Evolutionary conservation across 2,329 filamentous ascomycete genomes (phyloP).

Genomic region (Geoglossum cookeanum): DNA sequence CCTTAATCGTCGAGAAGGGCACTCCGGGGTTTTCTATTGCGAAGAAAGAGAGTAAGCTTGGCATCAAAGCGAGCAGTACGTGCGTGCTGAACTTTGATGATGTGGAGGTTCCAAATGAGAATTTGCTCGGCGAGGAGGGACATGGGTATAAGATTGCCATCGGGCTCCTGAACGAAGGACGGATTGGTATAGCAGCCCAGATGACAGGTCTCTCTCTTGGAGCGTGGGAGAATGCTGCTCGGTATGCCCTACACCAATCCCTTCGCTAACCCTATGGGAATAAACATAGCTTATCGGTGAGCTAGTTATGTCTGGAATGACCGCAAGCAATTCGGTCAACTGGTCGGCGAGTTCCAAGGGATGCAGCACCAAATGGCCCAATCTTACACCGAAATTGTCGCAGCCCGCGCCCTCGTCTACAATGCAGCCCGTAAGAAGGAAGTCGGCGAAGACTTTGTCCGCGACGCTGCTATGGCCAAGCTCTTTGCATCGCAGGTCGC

Average conservation of each 20-base stretch:
- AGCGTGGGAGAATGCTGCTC: constrained; percentile 84
- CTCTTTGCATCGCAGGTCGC: constrained; percentile 87
- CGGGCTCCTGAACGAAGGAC: constrained; percentile 78
- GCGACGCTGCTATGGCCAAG: constrained; percentile 96
- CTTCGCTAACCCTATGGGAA: background rate
- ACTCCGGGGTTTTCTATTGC: constrained; percentile 81
- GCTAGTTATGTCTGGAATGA: constrained; percentile 87
- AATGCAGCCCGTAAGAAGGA: constrained; percentile 98
- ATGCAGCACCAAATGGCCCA: constrained; percentile 99
- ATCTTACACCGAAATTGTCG: constrained; percentile 81
- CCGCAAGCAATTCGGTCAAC: constrained; percentile 83
- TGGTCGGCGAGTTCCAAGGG: constrained; percentile 92
- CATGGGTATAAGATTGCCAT: constrained; percentile 98
- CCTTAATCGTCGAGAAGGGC: constrained; percentile 84
- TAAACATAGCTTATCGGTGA: background rate
- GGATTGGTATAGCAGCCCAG: constrained; percentile 94
- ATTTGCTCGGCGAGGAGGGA: constrained; percentile 72
- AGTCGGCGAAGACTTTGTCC: constrained; percentile 84
- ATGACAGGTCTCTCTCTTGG: constrained; percentile 95
- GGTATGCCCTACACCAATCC: constrained; percentile 25
- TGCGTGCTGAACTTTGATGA: constrained; percentile 97
- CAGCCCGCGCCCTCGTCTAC: constrained; percentile 80
- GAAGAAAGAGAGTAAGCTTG: constrained; percentile 99
- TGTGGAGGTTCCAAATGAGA: constrained; percentile 71
- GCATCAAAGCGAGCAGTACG: constrained; percentile 86